phyloP scores from a whole-genome alignment of 2,329 filamentous ascomycete genomes.

The Curvularia sp. region DNA sequence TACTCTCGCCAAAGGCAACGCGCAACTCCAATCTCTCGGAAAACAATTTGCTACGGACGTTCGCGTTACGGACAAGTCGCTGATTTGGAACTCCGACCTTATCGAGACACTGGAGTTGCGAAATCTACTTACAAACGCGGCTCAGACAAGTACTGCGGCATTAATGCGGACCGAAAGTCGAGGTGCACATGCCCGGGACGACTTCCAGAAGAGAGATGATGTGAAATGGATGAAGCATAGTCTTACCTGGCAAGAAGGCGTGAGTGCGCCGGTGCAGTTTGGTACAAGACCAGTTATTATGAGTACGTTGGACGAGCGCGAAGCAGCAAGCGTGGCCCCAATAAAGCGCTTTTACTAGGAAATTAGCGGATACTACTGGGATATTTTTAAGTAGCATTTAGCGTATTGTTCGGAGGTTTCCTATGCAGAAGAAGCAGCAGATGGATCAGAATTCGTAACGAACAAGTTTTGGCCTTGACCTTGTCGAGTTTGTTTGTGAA shows the following conservation, averaged over 20 bases:
- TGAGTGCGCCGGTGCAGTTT: conserved; percentile 51
- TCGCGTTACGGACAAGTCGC: conserved; percentile 51
- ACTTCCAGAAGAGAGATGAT: conserved; percentile 54
- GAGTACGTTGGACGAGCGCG: conserved; percentile 54
- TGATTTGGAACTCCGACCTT: conserved; percentile 60
- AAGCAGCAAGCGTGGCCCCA: conserved; percentile 51
- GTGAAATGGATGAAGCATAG: conserved; percentile 57
- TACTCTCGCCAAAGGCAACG: conserved; percentile 46
- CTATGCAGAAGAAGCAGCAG: too few relatives aligned
- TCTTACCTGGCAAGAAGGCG: conserved; percentile 54
- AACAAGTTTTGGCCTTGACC: too few relatives aligned
- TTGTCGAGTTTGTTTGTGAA: too few relatives aligned
- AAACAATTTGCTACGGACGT: conserved; percentile 47
- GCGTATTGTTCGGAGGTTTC: too few relatives aligned
- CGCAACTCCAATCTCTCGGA: conserved; percentile 46
- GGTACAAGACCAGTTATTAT: conserved; percentile 54
- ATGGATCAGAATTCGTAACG: too few relatives aligned
- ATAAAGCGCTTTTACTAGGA: conserved; percentile 33
- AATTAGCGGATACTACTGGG: not conserved
- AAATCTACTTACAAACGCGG: conserved; percentile 57
- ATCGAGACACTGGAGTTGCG: conserved; percentile 57
- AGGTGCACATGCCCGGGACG: conserved; percentile 58
- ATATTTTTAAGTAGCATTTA: too few relatives aligned
- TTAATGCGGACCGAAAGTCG: conserved; percentile 54
- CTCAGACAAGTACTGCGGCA: conserved; percentile 56